These are phyloP conservation scores for Oryza meyeriana DNA, from an alignment of 176 grass and related monocot genomes.

Conservation along the genomic window DNA sequence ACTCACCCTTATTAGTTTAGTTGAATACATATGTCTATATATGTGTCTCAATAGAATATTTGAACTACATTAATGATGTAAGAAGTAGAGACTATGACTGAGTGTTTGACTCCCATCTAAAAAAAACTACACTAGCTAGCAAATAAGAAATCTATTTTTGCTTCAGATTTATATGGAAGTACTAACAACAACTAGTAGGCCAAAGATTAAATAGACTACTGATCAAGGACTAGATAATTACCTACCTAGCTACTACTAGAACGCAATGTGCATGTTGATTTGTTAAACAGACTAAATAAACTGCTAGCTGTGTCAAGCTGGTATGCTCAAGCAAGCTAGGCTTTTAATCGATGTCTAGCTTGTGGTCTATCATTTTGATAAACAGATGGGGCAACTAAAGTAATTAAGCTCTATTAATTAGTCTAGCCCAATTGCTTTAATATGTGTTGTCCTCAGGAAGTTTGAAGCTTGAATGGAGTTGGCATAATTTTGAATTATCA, in stretches of 20 bases:
- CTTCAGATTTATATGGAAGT: not conserved
- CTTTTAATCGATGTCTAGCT: not conserved
- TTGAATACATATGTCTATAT: too few relatives aligned
- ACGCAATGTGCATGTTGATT: not conserved
- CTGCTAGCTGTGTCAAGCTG: not conserved
- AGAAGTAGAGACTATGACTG: not conserved
- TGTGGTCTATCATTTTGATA: too few relatives aligned
- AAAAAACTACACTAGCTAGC: not conserved
- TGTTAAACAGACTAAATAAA: not conserved
- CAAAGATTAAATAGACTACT: too few relatives aligned
- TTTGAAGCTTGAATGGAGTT: not conserved
- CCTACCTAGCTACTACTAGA: not conserved
- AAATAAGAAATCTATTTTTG: not conserved
- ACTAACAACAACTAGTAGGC: not conserved
- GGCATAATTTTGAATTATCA: not conserved
- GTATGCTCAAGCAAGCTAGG: not conserved
- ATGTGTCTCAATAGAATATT: too few relatives aligned
- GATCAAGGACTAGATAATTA: not conserved
- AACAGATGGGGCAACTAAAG: too few relatives aligned
- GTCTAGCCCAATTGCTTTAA: not conserved
- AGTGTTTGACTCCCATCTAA: not conserved
- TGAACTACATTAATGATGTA: not conserved
- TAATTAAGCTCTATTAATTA: not conserved
- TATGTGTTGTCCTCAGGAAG: not conserved
- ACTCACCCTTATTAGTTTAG: too few relatives aligned